phyloP scores from a whole-genome alignment of 1,139 yeast genomes.

The Pichiaceae sp. region DNA sequence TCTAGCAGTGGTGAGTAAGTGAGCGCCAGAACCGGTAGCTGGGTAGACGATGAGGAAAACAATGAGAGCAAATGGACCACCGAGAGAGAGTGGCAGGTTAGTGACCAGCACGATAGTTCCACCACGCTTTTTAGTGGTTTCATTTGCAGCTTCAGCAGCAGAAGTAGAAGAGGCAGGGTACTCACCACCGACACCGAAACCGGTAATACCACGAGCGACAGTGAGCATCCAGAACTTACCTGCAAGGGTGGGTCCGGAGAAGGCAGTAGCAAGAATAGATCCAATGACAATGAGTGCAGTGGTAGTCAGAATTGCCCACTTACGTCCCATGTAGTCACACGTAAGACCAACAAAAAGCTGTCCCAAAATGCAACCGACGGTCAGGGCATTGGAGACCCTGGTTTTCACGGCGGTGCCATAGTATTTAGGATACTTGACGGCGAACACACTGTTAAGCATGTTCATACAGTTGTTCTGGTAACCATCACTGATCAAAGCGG shows the following conservation, averaged over 20 bases:
- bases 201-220: conserved; percentile 43
- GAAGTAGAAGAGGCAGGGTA: conserved; percentile 49
- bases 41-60: conserved; percentile 59
- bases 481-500: conserved; percentile 55
- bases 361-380: conserved; percentile 54
- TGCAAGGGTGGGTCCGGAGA: conserved; percentile 35
- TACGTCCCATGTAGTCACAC: conserved; percentile 51
- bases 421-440: conserved; percentile 33
- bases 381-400: conserved; percentile 48
- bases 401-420: conserved; percentile 41
- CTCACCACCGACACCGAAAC: conserved; percentile 55
- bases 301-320: conserved; percentile 49
- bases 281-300: conserved; percentile 48
- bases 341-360: conserved; percentile 46
- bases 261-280: conserved; percentile 46
- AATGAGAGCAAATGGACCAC: conserved; percentile 69
- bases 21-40: conserved; percentile 40
- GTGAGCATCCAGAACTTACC: conserved; percentile 62
- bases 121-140: conserved; percentile 53
- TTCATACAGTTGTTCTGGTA: conserved; percentile 59
- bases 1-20: conserved; percentile 59
- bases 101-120: conserved; percentile 54
- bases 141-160: conserved; percentile 50
- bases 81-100: conserved; percentile 63
- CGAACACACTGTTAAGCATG: conserved; percentile 44